phyloP scores from a whole-genome alignment of 345 rosid species.

The Syzygium grande region DNA sequence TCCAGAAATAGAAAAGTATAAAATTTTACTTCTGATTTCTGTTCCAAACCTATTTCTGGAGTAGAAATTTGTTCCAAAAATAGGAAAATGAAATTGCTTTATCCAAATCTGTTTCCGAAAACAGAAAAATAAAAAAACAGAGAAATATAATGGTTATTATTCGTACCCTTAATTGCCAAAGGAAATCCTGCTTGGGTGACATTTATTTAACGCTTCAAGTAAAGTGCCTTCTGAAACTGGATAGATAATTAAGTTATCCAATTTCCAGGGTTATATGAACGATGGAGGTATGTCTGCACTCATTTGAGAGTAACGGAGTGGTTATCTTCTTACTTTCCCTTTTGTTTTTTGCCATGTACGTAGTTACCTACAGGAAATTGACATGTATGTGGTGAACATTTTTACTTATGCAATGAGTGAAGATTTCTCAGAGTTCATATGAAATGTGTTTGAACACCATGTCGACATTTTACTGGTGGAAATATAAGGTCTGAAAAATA shows the following conservation, averaged over 20 bases:
- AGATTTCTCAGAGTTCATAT: not conserved
- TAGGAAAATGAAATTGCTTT: too few species aligned
- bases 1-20: too few species aligned
- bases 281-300: not conserved
- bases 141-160: too few species aligned
- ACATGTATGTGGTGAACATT: not conserved
- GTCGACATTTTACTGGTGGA: not conserved
- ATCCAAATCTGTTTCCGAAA: too few species aligned
- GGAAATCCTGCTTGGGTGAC: not conserved
- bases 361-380: not conserved
- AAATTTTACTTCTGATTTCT: too few species aligned
- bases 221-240: not conserved
- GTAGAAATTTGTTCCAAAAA: too few species aligned
- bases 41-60: too few species aligned
- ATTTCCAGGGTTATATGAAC: not conserved
- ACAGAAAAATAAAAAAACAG: too few species aligned
- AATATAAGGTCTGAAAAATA: not conserved
- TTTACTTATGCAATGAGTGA: not conserved
- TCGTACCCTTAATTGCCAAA: too few species aligned
- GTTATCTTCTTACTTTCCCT: not conserved
- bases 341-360: not conserved
- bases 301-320: not conserved
- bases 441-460: not conserved
- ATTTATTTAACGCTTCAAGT: not conserved
- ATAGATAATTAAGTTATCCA: not conserved